phyloP scores from a whole-genome alignment of 106 monocot species.

The Dendrobium officinale region DNA sequence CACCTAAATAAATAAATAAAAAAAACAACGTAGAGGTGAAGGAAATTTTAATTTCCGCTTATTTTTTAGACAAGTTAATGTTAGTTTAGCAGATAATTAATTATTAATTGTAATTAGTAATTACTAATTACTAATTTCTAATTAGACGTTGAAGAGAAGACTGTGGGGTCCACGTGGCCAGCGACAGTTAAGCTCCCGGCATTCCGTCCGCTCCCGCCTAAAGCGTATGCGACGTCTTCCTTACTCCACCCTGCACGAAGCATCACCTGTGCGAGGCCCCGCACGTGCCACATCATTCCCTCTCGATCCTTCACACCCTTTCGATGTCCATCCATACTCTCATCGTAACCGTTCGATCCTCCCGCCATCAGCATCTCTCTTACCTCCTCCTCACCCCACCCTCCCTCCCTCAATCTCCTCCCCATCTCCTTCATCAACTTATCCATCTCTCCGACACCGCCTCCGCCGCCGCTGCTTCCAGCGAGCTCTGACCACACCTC shows the following conservation, averaged over 20 bases:
- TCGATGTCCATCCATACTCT: constrained; percentile 7
- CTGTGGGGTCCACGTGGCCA: too few species aligned
- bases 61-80: too few species aligned
- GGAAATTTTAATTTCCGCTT: too few species aligned
- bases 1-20: too few species aligned
- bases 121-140: too few species aligned
- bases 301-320: constrained; percentile 15
- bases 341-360: constrained; percentile 12
- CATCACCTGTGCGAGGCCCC: constrained; percentile 29
- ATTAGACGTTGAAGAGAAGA: too few species aligned
- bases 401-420: constrained; percentile 38
- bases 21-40: too few species aligned
- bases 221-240: constrained; percentile 39
- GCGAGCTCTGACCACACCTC: constrained; percentile 1
- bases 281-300: constrained; percentile 30
- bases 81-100: too few species aligned
- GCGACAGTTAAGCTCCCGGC: too few species aligned
- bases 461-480: background rate
- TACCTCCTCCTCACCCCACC: constrained; percentile 54
- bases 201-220: constrained; percentile 12
- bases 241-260: constrained; percentile 48
- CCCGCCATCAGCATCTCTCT: constrained; percentile 23
- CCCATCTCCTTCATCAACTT: constrained; percentile 7
- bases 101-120: too few species aligned
- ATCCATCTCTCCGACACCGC: too few species aligned